Evolutionary conservation across 2,329 filamentous ascomycete genomes (phyloP), one percentile per base, ranked within the genome.

Genomic region (Botrytis elliptica): DNA sequence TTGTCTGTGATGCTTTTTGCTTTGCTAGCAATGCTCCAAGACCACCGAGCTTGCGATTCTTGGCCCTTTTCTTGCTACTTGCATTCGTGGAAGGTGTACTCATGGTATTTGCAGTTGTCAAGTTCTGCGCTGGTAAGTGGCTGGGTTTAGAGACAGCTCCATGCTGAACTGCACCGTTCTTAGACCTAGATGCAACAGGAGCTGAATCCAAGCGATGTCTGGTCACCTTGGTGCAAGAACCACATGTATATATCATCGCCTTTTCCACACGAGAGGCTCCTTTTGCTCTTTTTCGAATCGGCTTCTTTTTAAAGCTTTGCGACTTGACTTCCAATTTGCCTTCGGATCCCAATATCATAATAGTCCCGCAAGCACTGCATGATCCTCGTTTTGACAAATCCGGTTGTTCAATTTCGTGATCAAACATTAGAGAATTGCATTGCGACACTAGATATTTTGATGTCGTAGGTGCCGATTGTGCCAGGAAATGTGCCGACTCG

Each of bases 51-150:
- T 91, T 92, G 74, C 89, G 85, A 75, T 84, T 87, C 82, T 90
- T 92, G 46, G 90, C 88, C 68, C 89, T 85, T 82, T 91, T 91
- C 82, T 89, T 91, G 82, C 88, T 91, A 82, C 83, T 88, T 12
- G 88, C 86, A 79, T 88, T 90, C 49, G 86, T 83, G 2, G 85
- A 84, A 25, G 73, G 59, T 55, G 77, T 64, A 59, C 81, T 81
- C 74, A 77, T 75, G 81, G 66, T 33, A 40, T 29, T 72, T 12
- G 64, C 22, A 36, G 36, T 49, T n/a, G 66, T 22, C 8, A 62
- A 25, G 40, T 6, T 25, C 59, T 73, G 63, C 7, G 4, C n/a
- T 52, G 71, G 38, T 62, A 65, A 33, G 36, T 72, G 22, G 44
- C 36, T 20, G 62, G 20, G 12, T 4, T 67, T 71, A 25, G 57